These are phyloP conservation scores for Arthrobotrys musiformis DNA, from an alignment of 2,329 filamentous ascomycete species.

Conservation along the genomic window DNA sequence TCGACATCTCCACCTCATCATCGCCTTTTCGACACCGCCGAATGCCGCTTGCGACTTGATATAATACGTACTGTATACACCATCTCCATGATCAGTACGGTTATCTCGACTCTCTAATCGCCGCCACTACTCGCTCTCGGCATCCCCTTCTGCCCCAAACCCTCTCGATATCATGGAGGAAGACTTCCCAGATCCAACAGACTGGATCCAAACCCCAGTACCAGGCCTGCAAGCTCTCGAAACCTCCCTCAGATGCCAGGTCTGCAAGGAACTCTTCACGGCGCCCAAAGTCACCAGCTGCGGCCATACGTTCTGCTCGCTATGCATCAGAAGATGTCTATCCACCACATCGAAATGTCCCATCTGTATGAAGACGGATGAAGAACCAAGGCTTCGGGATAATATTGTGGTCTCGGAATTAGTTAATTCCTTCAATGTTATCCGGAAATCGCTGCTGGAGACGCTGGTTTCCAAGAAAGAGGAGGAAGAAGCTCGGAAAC, in stretches of 20 bases:
- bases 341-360: slow-evolving; percentile 88
- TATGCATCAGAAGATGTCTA: slow-evolving; percentile 90
- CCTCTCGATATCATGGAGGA: slow-evolving; percentile 21
- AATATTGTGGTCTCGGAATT: slow-evolving; percentile 89
- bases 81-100: not conserved
- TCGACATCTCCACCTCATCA: not conserved
- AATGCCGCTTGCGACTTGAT: not conserved
- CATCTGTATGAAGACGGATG: slow-evolving; percentile 79
- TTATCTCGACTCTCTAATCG: not conserved
- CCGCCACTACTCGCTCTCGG: not conserved
- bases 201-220: slow-evolving; percentile 80
- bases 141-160: not conserved
- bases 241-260: slow-evolving; percentile 87
- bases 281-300: slow-evolving; percentile 96
- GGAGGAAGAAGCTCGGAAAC: slow-evolving; percentile 2
- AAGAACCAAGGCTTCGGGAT: slow-evolving; percentile 83
- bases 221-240: slow-evolving; percentile 77
- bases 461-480: slow-evolving; percentile 21
- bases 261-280: slow-evolving; percentile 97
- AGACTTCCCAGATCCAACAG: slow-evolving; percentile 77
- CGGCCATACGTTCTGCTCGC: slow-evolving; percentile 93
- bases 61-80: not conserved
- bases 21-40: not conserved
- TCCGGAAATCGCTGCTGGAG: slow-evolving; percentile 58
- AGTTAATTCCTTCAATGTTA: slow-evolving; percentile 76